These are phyloP conservation scores for Gonapodya prolifera DNA, from an alignment of 192 early-diverging fungal genomes.

Conservation along the genomic window DNA sequence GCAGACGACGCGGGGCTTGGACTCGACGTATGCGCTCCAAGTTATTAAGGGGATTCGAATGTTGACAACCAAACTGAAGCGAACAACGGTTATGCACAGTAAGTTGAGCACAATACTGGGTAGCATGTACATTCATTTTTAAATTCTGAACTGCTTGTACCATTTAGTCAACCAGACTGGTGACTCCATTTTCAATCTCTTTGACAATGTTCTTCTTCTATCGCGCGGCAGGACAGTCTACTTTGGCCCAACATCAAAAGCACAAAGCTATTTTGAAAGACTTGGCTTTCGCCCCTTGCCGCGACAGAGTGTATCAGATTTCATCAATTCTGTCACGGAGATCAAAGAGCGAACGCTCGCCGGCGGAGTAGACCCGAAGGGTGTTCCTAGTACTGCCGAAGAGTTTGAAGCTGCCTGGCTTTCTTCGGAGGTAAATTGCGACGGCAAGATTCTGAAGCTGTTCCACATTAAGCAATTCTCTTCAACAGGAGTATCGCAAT, in stretches of 20 bases:
- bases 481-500: no score
- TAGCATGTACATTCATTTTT: neutral
- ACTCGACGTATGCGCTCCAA: neutral
- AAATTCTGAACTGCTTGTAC: no score
- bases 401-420: neutral
- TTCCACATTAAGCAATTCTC: no score
- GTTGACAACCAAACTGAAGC: neutral
- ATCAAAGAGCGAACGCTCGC: conserved; percentile 22
- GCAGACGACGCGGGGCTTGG: neutral
- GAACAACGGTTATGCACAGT: conserved; percentile 12
- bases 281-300: conserved; percentile 49
- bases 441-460: neutral
- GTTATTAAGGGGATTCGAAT: neutral
- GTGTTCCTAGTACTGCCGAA: conserved; percentile 37
- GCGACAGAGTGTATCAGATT: conserved; percentile 60
- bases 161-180: conserved; percentile 54
- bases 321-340: conserved; percentile 57
- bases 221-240: conserved; percentile 55
- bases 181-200: conserved; percentile 63
- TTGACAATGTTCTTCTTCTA: conserved; percentile 57
- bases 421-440: neutral
- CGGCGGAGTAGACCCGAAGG: neutral
- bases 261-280: conserved; percentile 46
- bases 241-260: conserved; percentile 47
- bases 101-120: neutral